Conservation (phyloP, 2,329 filamentous ascomycete species). For the Hypomyces perniciosus region DNA sequence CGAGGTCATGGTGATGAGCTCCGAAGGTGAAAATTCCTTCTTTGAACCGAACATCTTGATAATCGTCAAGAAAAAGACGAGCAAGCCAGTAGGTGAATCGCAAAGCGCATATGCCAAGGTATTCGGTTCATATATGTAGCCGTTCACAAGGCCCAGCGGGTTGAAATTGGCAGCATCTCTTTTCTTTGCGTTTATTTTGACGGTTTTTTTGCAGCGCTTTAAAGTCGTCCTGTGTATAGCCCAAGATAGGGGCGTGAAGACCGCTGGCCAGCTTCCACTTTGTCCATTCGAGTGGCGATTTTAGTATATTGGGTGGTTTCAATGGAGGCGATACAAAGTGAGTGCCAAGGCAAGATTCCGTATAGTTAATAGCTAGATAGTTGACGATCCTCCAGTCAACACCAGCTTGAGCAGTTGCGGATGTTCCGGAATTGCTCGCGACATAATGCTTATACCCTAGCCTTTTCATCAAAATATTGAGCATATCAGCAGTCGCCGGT, state of each 20-base stretch:
- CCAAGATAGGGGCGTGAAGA: slow-evolving; percentile 45
- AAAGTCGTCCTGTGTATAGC: slow-evolving; percentile 50
- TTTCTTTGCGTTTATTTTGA: slow-evolving; percentile 11
- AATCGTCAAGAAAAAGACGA: slow-evolving; percentile 47
- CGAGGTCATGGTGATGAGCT: slow-evolving; percentile 55
- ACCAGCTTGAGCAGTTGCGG: slow-evolving; percentile 37
- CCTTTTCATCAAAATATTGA: slow-evolving; percentile 54
- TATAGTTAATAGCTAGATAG: slow-evolving; percentile 41
- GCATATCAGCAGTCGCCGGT: slow-evolving; percentile 46
- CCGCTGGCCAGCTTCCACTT: slow-evolving; percentile 51
- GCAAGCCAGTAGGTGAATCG: slow-evolving; percentile 54
- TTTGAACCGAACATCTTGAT: slow-evolving; percentile 37
- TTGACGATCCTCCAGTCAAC: slow-evolving; percentile 48
- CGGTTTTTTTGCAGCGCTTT: slow-evolving; percentile 28
- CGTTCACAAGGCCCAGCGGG: slow-evolving; percentile 25
- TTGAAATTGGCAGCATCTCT: slow-evolving; percentile 12
- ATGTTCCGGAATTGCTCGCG: slow-evolving; percentile 47
- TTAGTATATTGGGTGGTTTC: slow-evolving; percentile 38
- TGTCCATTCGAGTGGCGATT: slow-evolving; percentile 42
- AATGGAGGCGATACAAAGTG: slow-evolving; percentile 57
- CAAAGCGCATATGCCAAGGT: slow-evolving; percentile 55
- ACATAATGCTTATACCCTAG: slow-evolving; percentile 56
- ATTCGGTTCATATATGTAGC: slow-evolving; percentile 41
- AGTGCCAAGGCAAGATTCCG: slow-evolving; percentile 49
- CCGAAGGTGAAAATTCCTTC: slow-evolving; percentile 39